Base-by-base conservation (phyloP, 2,329 filamentous ascomycete genomes). In the Calonectria pseudoturangicola region DNA sequence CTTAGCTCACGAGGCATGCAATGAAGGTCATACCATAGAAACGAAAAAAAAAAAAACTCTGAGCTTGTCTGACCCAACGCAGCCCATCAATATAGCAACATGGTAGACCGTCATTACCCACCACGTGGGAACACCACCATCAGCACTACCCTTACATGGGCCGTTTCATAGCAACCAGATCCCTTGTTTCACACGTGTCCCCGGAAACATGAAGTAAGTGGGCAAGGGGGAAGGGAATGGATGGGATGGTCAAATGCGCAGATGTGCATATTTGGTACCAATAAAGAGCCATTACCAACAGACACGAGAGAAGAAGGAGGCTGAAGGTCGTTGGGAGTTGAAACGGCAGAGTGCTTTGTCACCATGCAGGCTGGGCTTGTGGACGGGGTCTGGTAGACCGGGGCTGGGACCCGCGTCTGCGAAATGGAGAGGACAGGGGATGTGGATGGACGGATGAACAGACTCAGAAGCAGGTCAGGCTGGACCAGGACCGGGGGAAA, bases 161-260 rank as follows among this genome's bases (percentile, higher is more conserved):
- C n/a, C 47, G 56, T 69, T 64, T 64, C 66, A 69, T 54, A 30
- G 36, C 56, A 30, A 60, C 36, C 56, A 43, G 27, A 10, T 50
- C 25, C 66, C 30, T 27, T 39, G 66, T 69, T 69, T 69, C 66
- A 69, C 36, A 27, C 27, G 66, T 41, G 58, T 69, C 66, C 63
- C 66, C 48, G 27, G 45, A 48, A 33, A 67, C 56, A 27, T 21
- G 56, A 64, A 36, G 47, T 15, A 60, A 41, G 54, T 36, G 41
- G 16, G 6, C 43, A 68, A 68, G 28, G 45, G 41, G 21, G 36
- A n/a, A 21, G 41, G 65, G 56, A 68, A 36, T 27, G 39, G 27
- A 9, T 36, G n/a, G 12, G n/a, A 41, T 3, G 13, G 9, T 21
- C 10, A n/a, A 4, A 4, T 16, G 33, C n/a, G 15, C 10, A 12